Evolutionary conservation across 2,329 filamentous ascomycete species (phyloP).

Genomic region (Penicillium sp.): DNA sequence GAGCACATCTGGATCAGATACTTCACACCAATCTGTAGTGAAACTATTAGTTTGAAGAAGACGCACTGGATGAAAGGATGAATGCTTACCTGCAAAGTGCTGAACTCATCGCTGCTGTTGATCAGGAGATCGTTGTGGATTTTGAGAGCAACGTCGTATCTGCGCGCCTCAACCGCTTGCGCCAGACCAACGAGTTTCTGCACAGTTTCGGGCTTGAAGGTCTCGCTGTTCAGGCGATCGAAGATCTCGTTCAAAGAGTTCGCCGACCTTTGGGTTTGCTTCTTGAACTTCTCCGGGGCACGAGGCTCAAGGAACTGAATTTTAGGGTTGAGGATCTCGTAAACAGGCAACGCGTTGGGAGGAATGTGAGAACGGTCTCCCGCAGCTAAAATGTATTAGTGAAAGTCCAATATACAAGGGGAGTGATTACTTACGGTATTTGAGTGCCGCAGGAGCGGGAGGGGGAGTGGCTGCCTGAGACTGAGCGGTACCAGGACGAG

Average conservation of each 20-base stretch:
- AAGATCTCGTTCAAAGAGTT: slow-evolving; percentile 83
- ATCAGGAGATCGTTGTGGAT: slow-evolving; percentile 74
- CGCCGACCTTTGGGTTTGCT: slow-evolving; percentile 74
- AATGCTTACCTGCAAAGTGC: slow-evolving; percentile 74
- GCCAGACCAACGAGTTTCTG: slow-evolving; percentile 53
- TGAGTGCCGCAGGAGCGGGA: slow-evolving; percentile 50
- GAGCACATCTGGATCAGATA: slow-evolving; percentile 4
- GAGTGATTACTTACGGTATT: slow-evolving; percentile 60
- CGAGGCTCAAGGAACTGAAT: slow-evolving; percentile 85
- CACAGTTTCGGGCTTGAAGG: slow-evolving; percentile 72
- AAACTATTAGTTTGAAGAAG: not conserved
- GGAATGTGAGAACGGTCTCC: slow-evolving; percentile 92
- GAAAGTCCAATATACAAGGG: not conserved
- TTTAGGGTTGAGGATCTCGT: slow-evolving; percentile 76
- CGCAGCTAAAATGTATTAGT: slow-evolving; percentile 44
- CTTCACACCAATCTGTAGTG: slow-evolving; percentile 16
- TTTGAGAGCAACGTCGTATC: slow-evolving; percentile 66
- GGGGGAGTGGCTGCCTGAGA: slow-evolving; percentile 50
- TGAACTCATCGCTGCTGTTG: slow-evolving; percentile 76
- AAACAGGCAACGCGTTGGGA: slow-evolving; percentile 69
- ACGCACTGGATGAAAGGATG: too few species aligned
- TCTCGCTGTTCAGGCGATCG: slow-evolving; percentile 97
- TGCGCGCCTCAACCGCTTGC: slow-evolving; percentile 64
- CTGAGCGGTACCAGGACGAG: slow-evolving; percentile 50
- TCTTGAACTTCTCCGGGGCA: slow-evolving; percentile 81